These are phyloP conservation scores for Nephelium lappaceum DNA, from an alignment of 345 rosid genomes.

Conservation along the genomic window DNA sequence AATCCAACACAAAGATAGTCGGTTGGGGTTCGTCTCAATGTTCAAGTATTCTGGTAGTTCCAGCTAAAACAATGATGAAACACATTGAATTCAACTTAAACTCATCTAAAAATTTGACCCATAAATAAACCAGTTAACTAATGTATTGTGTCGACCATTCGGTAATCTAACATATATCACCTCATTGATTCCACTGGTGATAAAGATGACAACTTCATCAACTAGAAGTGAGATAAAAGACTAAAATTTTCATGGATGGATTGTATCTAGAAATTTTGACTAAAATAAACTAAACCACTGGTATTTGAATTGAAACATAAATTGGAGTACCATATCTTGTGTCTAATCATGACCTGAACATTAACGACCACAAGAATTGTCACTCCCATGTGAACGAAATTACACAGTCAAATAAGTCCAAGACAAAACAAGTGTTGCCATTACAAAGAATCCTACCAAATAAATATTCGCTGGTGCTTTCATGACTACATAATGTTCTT, in stretches of 20 bases:
- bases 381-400: neutral
- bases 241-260: neutral
- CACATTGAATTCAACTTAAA: neutral
- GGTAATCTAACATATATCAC: neutral
- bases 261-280: neutral
- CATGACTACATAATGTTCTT: neutral
- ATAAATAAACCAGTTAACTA: neutral
- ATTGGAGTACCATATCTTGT: neutral
- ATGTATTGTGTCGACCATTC: neutral
- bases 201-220: neutral
- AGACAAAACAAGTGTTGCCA: neutral
- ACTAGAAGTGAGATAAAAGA: neutral
- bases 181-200: neutral
- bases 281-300: too few relatives aligned
- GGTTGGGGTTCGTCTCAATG: neutral
- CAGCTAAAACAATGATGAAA: neutral
- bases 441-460: neutral
- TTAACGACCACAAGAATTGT: neutral
- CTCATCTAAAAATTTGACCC: conserved; percentile 3
- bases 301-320: neutral
- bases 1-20: neutral
- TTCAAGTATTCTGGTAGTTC: neutral
- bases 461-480: neutral
- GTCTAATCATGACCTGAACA: neutral
- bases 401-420: neutral